Base-by-base conservation (phyloP, 441 rosid genomes). In the Metrosideros polymorpha region DNA sequence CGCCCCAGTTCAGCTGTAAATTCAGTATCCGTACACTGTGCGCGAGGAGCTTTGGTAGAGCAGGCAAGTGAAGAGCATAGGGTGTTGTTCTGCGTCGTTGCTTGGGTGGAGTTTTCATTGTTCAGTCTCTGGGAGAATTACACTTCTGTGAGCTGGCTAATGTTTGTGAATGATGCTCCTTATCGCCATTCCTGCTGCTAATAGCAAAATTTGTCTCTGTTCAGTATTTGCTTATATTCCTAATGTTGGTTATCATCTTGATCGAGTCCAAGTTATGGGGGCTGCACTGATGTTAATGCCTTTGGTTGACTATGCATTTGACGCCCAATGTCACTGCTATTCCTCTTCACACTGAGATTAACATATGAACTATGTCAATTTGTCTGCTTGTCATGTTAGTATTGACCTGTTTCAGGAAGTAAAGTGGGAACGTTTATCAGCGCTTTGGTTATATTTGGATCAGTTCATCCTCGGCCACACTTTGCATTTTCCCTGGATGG, bases 401-500 rank as follows among this genome's bases (percentile, higher is more conserved):
- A 32, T 22, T 71, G 79, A 32, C n/a, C 79, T 83, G 84, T 86
- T 50, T 84, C 90, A 92, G 93, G 92, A 83, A 83, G 87, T 82
- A 87, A 86, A 82, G 63, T 87, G 83, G 89, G 91, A 84, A 63
- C 87, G 83, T 54, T 87, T 86, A 59, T 89, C 49, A 89, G 92
- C 61, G 88, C 83, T 27, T 87, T 92, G 19, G 86, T 89, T 86
- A 4, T 89, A 49, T 39, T 85, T 79, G 95, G 91, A 88, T 90
- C 86, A 6, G 22, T 86, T 76, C 49, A 85, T 87, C 83, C 19
- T 86, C 86, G 84, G 50, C 86, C 88, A 4, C 85, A 49, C 59
- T 12, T 90, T 89, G 66, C 90, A 7, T 85, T 86, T 89, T 91
- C 94, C 52, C 88, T 92, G 91, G 90, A 91, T 43, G 92, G 94